These are phyloP conservation scores for Chaetomium strumarium DNA, from an alignment of 2,329 filamentous ascomycete species.

Conservation along the genomic window DNA sequence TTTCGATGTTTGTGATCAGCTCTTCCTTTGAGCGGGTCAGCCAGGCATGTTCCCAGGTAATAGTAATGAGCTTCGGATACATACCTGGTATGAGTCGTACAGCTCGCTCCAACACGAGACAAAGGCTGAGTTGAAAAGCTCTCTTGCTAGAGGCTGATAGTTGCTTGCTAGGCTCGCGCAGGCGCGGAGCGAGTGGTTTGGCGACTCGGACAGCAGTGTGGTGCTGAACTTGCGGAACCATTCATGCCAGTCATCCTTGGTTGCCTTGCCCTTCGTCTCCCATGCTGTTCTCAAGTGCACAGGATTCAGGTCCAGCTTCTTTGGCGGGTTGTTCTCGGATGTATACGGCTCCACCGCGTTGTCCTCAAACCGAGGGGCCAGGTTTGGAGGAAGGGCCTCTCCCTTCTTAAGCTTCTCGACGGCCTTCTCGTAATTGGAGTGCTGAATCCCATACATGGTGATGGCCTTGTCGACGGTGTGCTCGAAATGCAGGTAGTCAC, in stretches of 20 bases:
- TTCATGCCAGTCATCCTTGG: slow-evolving; percentile 97
- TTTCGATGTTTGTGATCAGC: slow-evolving; percentile 90
- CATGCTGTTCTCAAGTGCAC: slow-evolving; percentile 95
- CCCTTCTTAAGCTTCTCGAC: slow-evolving; percentile 91
- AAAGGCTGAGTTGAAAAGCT: slow-evolving; percentile 97
- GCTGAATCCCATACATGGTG: slow-evolving; percentile 71
- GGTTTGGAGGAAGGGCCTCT: slow-evolving; percentile 88
- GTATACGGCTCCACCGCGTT: slow-evolving; percentile 74
- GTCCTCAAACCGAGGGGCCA: slow-evolving; percentile 76
- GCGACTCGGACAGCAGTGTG: slow-evolving; percentile 88
- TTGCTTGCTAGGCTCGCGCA: slow-evolving; percentile 88
- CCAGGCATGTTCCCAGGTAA: neutral
- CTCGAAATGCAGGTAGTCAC: slow-evolving; percentile 92
- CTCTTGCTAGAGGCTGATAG: slow-evolving; percentile 84
- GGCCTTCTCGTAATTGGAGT: slow-evolving; percentile 87
- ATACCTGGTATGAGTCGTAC: slow-evolving; percentile 80
- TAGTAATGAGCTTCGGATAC: neutral
- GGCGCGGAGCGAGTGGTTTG: slow-evolving; percentile 87
- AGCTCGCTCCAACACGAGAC: slow-evolving; percentile 98
- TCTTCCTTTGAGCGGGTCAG: slow-evolving; percentile 53
- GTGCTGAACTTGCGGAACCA: slow-evolving; percentile 97
- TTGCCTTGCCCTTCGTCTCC: slow-evolving; percentile 95
- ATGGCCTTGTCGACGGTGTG: slow-evolving; percentile 87
- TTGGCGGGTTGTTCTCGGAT: slow-evolving; percentile 71
- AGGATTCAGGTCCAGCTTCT: slow-evolving; percentile 95